Evolutionary conservation across 2,329 filamentous ascomycete species (phyloP).

Genomic region (Gnomoniopsis sp.): DNA sequence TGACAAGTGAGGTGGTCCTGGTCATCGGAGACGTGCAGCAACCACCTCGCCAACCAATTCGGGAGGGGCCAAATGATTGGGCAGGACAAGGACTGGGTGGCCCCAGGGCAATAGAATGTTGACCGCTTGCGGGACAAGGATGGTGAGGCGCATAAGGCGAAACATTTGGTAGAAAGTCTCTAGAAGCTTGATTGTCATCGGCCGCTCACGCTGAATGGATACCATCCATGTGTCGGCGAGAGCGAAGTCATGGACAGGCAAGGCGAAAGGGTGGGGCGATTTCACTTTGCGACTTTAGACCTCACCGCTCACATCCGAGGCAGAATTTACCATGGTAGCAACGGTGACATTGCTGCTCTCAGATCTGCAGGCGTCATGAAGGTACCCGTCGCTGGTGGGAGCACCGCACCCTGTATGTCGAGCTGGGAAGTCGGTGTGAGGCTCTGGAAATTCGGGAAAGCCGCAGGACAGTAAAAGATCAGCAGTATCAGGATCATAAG

Average conservation of each 20-base stretch:
- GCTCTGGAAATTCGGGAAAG: background rate
- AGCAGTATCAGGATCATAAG: constrained; percentile 8
- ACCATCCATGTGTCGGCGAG: background rate
- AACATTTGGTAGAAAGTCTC: background rate
- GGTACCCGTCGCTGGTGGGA: background rate
- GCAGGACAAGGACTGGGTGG: background rate
- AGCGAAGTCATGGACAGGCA: background rate
- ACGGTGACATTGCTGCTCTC: background rate
- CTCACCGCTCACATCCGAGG: constrained; percentile 1
- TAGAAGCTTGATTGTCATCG: background rate
- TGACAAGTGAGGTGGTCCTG: constrained; percentile 7
- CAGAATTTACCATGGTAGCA: background rate
- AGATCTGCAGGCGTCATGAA: background rate
- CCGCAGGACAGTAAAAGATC: background rate
- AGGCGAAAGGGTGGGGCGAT: background rate
- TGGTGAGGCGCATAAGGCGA: constrained; percentile 4
- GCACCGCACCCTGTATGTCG: background rate
- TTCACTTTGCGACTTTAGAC: background rate
- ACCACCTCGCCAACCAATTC: constrained; percentile 11
- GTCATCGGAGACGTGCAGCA: constrained; percentile 11
- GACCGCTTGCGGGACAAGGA: constrained; percentile 4
- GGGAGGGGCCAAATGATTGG: constrained; percentile 2
- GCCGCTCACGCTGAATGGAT: background rate
- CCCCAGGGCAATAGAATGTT: constrained; percentile 7
- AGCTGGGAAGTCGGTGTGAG: constrained; percentile 2